Evolutionary conservation across 352 stramenopile genomes (phyloP).

Genomic region (Globisporangium yorkense): DNA sequence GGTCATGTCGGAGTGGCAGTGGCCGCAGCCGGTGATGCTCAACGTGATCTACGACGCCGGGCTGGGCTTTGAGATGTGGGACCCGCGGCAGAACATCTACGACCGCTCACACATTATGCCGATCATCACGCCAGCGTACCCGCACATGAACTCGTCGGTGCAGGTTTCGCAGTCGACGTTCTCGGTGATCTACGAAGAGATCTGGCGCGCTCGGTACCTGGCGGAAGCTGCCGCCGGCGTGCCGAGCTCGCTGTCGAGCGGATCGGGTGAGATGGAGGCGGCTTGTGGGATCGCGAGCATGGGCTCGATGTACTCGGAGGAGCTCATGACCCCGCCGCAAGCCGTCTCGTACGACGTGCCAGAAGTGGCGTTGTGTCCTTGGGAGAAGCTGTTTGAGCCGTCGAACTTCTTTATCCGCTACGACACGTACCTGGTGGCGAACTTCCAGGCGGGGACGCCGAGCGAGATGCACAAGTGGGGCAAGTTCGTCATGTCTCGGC

Average conservation of each 20-base stretch:
- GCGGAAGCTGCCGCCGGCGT: constrained; percentile 55
- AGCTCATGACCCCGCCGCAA: not conserved
- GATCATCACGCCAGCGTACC: constrained; percentile 98
- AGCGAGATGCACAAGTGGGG: constrained; percentile 75
- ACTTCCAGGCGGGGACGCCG: constrained; percentile 56
- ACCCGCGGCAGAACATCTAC: constrained; percentile 73
- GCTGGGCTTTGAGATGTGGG: constrained; percentile 86
- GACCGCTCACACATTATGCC: constrained; percentile 96
- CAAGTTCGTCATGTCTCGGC: constrained; percentile 76
- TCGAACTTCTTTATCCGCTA: constrained; percentile 86
- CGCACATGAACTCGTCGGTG: constrained; percentile 97
- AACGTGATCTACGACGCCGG: constrained; percentile 84
- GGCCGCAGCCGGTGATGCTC: constrained; percentile 75
- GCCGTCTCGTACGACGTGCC: not conserved
- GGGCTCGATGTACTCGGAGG: not conserved
- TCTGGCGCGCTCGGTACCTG: constrained; percentile 73
- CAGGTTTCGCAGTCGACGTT: constrained; percentile 94
- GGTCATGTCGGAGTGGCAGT: constrained; percentile 81
- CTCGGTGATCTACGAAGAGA: constrained; percentile 90
- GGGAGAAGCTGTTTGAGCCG: constrained; percentile 66
- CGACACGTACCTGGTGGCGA: constrained; percentile 66
- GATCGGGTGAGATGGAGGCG: constrained; percentile 3
- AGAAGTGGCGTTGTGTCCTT: constrained; percentile 20
- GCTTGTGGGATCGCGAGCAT: not conserved
- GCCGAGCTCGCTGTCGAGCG: constrained; percentile 29